Evolutionary conservation across 805 yeast species (phyloP).

Genomic region (Starmera quercuum): DNA sequence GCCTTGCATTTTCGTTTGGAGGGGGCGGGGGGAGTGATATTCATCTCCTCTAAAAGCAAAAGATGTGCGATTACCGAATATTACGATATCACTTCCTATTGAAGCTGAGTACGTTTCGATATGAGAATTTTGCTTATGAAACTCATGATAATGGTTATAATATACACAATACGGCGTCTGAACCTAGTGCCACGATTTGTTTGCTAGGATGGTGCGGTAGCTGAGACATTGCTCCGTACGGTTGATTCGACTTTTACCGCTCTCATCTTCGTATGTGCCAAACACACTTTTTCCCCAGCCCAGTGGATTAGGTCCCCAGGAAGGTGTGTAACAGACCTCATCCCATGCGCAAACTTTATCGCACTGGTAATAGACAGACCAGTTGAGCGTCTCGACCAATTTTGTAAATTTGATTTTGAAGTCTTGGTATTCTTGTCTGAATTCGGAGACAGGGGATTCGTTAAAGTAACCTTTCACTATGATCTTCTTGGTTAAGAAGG

Average conservation of each 20-base stretch:
- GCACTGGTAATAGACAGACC: constrained; percentile 39
- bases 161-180: too few relatives aligned
- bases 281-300: constrained; percentile 28
- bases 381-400: constrained; percentile 26
- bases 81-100: too few relatives aligned
- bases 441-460: constrained; percentile 6
- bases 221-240: constrained; percentile 11
- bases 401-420: constrained; percentile 3
- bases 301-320: constrained; percentile 54
- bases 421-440: constrained; percentile 5
- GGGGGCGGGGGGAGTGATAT: too few relatives aligned
- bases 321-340: constrained; percentile 49
- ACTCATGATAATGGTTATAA: too few relatives aligned
- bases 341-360: constrained; percentile 32
- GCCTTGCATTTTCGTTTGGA: too few relatives aligned
- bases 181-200: too few relatives aligned
- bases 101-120: too few relatives aligned
- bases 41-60: too few relatives aligned
- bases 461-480: constrained; percentile 14
- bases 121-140: too few relatives aligned
- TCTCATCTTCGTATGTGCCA: constrained; percentile 14
- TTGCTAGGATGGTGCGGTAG: constrained; percentile 2
- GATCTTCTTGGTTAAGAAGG: constrained; percentile 22
- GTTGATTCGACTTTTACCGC: constrained; percentile 19
- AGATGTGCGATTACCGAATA: too few relatives aligned